phyloP scores from a whole-genome alignment of 495 filamentous ascomycete genomes.

The Penicillium mononematosum region DNA sequence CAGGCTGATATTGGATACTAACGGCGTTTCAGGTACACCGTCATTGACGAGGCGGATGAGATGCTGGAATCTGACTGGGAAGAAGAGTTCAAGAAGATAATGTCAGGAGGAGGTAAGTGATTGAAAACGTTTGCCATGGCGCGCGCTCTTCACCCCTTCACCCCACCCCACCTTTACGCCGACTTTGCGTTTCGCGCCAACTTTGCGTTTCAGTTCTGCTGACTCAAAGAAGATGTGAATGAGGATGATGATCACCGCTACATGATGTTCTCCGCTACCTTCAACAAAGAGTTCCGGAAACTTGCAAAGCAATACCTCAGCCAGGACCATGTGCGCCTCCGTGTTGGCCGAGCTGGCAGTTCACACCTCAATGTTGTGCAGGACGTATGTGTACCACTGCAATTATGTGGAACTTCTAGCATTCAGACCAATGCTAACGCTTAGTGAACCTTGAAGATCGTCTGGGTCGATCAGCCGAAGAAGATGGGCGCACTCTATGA shows the following conservation, averaged over 20 bases:
- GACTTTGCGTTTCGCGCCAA: neutral
- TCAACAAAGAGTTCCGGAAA: constrained; percentile 71
- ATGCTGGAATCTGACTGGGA: constrained; percentile 78
- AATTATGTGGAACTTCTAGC: neutral
- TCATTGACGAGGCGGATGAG: constrained; percentile 96
- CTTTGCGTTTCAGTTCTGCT: constrained; percentile 9
- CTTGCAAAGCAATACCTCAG: constrained; percentile 73
- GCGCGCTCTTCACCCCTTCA: neutral
- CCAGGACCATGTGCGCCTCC: constrained; percentile 69
- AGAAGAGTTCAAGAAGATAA: constrained; percentile 63
- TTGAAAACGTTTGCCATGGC: neutral
- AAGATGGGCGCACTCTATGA: constrained; percentile 75
- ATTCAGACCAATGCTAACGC: neutral
- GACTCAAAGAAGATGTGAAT: constrained; percentile 54
- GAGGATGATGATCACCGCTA: constrained; percentile 79
- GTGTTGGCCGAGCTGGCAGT: constrained; percentile 80
- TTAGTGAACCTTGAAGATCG: constrained; percentile 38
- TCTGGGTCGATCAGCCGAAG: constrained; percentile 56
- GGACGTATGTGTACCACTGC: constrained; percentile 34
- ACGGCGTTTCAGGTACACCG: constrained; percentile 57
- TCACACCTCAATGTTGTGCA: constrained; percentile 79
- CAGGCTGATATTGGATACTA: neutral
- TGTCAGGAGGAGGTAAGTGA: constrained; percentile 70
- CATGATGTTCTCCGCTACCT: constrained; percentile 95
- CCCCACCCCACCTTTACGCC: neutral